Evolutionary conservation across 2,329 filamentous ascomycete species (phyloP), one percentile per base, ranked within the genome.

Genomic region (Colletotrichum sp.): DNA sequence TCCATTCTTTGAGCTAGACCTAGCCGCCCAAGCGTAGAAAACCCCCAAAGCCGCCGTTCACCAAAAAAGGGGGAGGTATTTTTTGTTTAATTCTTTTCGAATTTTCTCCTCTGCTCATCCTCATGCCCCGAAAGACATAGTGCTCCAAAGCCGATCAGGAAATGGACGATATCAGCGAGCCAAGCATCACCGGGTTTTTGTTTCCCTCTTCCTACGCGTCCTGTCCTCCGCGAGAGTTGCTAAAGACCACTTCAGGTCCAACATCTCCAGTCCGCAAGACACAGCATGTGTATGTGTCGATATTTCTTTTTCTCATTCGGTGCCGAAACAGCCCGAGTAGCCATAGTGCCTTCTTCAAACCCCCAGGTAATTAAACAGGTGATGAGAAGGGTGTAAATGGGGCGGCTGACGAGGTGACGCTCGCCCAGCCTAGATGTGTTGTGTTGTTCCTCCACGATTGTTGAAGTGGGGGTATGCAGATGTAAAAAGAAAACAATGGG

Each of bases 401-500:
- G 24, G 55, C 34, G n/a, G 52, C 66, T 39, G 67, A 36, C 30
- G 67, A 76, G 72, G 71, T 74, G 71, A 68, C 67, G 72, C 75
- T 75, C 66, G 66, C 30, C 30, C 49, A 52, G 66, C 66, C 52
- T 63, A 71, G 26, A 75, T 67, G 60, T 74, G 63, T 49, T 70
- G 69, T 70, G 60, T 39, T 71, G 44, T 52, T 52, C 55, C 66
- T 26, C 75, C 75, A 76, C 75, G 55, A 26, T 68, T 76, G 75
- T 76, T 76, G 75, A 76, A 76, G 75, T 71, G 72, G 75, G 59
- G 66, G n/a, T 15, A 76, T 71, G 75, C 75, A 74, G 66, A 57
- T 67, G 66, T 67, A 57, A 49, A 65, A 62, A 21, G n/a, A 67
- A 75, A 67, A 28, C 24, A 62, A 71, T 52, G 32, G 71, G 75